Evolutionary conservation across 768 basidiomycete species (phyloP).

Genomic region (Suillus sp.): DNA sequence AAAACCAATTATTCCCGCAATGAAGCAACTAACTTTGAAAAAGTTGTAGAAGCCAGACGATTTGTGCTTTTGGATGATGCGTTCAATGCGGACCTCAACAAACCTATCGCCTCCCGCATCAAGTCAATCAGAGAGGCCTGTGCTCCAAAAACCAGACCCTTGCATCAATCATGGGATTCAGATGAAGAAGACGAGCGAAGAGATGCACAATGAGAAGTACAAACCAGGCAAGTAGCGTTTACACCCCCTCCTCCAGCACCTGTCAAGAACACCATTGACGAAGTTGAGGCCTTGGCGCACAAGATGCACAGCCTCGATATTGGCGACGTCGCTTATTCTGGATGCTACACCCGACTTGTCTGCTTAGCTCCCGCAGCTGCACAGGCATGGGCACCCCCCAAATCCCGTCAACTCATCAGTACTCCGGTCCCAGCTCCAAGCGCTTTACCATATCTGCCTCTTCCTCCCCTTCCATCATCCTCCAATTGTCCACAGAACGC

Average conservation of each 20-base stretch:
- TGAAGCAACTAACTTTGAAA: too few species aligned
- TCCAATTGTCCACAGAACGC: neutral
- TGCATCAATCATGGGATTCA: neutral
- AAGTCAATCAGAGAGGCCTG: too few species aligned
- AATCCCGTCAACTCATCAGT: neutral
- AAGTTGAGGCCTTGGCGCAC: neutral
- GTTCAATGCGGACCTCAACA: too few species aligned
- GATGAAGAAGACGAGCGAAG: neutral
- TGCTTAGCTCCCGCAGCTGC: neutral
- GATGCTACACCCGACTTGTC: neutral
- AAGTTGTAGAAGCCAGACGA: too few species aligned
- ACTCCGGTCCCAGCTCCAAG: too few species aligned
- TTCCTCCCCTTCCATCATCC: neutral
- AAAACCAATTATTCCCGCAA: too few species aligned
- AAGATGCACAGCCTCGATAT: neutral
- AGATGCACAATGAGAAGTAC: neutral
- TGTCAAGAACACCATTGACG: neutral
- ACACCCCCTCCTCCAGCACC: neutral
- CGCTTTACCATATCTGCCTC: neutral
- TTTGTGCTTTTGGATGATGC: too few species aligned
- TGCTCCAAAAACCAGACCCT: fast-evolving
- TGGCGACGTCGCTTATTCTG: fast-evolving
- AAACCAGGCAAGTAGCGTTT: neutral
- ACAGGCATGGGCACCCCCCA: neutral
- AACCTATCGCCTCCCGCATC: too few species aligned